Base-by-base conservation (phyloP, 768 basidiomycete genomes). In the Porpolomopsis calyptriformis region DNA sequence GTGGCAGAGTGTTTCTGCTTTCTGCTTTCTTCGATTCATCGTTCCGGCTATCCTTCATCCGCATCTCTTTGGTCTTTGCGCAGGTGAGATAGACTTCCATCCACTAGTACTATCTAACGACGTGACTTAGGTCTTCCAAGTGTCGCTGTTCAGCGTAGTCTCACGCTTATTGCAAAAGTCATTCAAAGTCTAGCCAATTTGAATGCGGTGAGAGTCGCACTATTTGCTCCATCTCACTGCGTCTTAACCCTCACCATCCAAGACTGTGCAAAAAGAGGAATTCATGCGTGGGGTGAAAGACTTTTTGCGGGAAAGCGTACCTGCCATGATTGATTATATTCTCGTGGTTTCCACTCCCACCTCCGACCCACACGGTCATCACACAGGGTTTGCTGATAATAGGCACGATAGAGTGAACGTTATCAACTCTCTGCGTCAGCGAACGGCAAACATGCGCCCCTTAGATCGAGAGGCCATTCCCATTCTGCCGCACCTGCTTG, bases 41-140 rank as follows among this genome's bases (percentile, higher is more conserved):
- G 85, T 88, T 20, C 91, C 90, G 26, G 90, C 85, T 19, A 85
- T 93, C 47, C 71, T 92, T n/a, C 77, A 87, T 58, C 90, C 90
- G 1, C 85, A 90, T 61, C 64, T 89, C 4, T 92, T 87, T 57
- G 81, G 85, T 20, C 67, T 93, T 43, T 80, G 70, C 53, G 77
- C 78, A 59, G 87, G 87, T 85, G 59, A 25, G 66, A 20, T 39
- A 8, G 5, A 19, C 16, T 8, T 20, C 27, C 19, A 4, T 18
- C 22, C 18, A 14, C 36, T 41, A 24, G 18, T 20, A 38, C 47
- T 35, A 52, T 27, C 43, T 57, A 35, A 51, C 46, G 6, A 23
- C n/a, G 18, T 47, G 27, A 9, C 25, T 3, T 48, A 90, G 85
- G 83, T 37, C 70, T 86, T 47, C 82, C 86, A 3, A 72, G 72